These are phyloP conservation scores for Debaryomycetaceae sp. DNA, from an alignment of 1,139 yeast genomes.

Conservation along the genomic window DNA sequence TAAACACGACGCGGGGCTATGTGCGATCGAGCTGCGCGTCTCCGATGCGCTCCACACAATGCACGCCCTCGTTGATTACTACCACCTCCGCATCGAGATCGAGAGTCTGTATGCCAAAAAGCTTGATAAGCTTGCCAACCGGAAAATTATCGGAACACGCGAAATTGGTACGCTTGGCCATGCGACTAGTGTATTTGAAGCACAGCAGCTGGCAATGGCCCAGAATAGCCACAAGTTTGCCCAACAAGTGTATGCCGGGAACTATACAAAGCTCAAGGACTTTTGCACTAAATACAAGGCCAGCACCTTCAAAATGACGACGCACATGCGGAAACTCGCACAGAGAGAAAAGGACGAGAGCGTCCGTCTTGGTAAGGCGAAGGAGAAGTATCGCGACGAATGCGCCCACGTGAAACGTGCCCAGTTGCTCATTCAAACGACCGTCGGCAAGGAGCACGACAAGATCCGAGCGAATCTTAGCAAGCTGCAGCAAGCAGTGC, in stretches of 20 bases:
- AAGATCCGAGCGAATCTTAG: slow-evolving; percentile 52
- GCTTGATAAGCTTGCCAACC: slow-evolving; percentile 38
- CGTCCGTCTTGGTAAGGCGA: slow-evolving; percentile 30
- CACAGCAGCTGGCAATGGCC: slow-evolving; percentile 36
- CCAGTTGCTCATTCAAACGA: slow-evolving; percentile 54
- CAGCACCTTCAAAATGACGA: slow-evolving; percentile 21
- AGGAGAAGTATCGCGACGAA: slow-evolving; percentile 46
- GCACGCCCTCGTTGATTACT: slow-evolving; percentile 34
- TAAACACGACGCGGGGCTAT: slow-evolving; percentile 36
- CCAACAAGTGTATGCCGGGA: slow-evolving; percentile 19
- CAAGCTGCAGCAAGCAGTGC: slow-evolving; percentile 40
- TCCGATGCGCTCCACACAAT: slow-evolving; percentile 32
- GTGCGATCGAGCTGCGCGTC: slow-evolving; percentile 35
- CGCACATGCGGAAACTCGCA: slow-evolving; percentile 28
- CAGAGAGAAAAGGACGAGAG: slow-evolving; percentile 15
- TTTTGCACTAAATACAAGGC: slow-evolving; percentile 22
- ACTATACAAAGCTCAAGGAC: slow-evolving; percentile 22
- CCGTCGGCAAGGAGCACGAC: slow-evolving; percentile 73
- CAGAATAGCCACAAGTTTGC: slow-evolving; percentile 22
- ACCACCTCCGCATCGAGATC: slow-evolving; percentile 41
- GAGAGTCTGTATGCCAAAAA: slow-evolving; percentile 65
- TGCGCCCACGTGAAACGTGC: slow-evolving; percentile 49
- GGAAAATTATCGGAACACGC: slow-evolving; percentile 37
- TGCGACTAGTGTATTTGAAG: slow-evolving; percentile 47
- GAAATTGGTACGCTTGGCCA: slow-evolving; percentile 52